Base-by-base conservation (phyloP, 768 basidiomycete species). In the Lyophyllum atratum region DNA sequence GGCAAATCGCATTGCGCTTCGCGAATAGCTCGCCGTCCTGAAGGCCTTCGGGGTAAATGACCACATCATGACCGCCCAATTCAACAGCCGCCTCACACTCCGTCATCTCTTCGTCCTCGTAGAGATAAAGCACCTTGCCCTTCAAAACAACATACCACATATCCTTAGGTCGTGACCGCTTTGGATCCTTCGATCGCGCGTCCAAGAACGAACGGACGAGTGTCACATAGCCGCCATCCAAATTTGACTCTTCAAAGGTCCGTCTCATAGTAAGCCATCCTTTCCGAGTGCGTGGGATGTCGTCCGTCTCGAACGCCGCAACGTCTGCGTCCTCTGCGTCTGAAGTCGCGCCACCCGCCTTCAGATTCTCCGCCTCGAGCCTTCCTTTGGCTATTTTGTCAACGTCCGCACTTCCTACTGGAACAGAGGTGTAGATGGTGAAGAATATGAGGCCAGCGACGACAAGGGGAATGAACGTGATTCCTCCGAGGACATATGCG, bases 61-160 rank as follows among this genome's bases (percentile, higher is more conserved):
- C 73, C 45, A 95, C 89, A 50, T 89, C 83, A 69, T 94, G 90
- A 15, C 86, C 79, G 52, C 89, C 80, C 54, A 98, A 76, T 68
- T 96, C 91, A 43, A 98, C 81, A n/a, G 88, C 95, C 3, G 89
- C 93, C 67, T 89, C 89, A 73, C 93, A 95, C 63, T 98, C 95
- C 52, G 83, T 82, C 87, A 92, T 92, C 15, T 78, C 80, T 73
- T 97, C 94, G 72, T 95, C 92, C 71, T 96, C 94, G 74, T 97
- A 98, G 21, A 98, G 76, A 72, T 93, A 98, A 28, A 98, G 75
- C 37, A 96, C 87, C 65, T 85, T 89, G 43, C 90, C 92, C 79
- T 98, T 98, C 69, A 98, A 80, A 7, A 89, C 93, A 52, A 89
- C 91, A 69, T 88, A 97, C 87, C 92, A 97, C 83, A 83, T 88